Percentiles rank a stretch among this genome's conserved stretches.
phyloP scores from a whole-genome alignment of 2,329 filamentous ascomycete genomes.

The Exophiala spinifera region DNA sequence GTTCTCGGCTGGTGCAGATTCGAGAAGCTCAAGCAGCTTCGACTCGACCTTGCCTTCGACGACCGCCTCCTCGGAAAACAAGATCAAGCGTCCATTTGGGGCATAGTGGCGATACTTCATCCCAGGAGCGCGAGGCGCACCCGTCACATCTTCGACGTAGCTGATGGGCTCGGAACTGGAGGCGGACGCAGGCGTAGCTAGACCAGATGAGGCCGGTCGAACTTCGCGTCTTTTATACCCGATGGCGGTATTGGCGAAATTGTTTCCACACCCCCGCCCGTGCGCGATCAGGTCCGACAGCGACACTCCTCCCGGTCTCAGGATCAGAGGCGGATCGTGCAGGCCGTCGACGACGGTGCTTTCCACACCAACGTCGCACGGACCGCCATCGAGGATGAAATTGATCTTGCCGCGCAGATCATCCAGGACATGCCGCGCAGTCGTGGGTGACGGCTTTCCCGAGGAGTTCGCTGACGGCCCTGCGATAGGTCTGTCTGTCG shows the following conservation, averaged over 20 bases:
- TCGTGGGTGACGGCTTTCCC: slow-evolving; percentile 87
- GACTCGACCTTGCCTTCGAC: slow-evolving; percentile 6
- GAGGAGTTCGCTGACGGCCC: slow-evolving; percentile 93
- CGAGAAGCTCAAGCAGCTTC: slow-evolving; percentile 18
- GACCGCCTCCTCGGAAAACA: slow-evolving; percentile 55
- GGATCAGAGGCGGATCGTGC: slow-evolving; percentile 72
- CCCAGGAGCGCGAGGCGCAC: slow-evolving; percentile 75
- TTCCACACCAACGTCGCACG: slow-evolving; percentile 86
- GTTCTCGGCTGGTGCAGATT: slow-evolving; percentile 27
- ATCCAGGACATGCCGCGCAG: slow-evolving; percentile 81
- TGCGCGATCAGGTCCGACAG: slow-evolving; percentile 59
- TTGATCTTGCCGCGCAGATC: slow-evolving; percentile 80
- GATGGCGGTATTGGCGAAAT: slow-evolving; percentile 72
- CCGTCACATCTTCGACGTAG: slow-evolving; percentile 17
- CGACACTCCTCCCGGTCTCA: slow-evolving; percentile 83
- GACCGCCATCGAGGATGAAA: slow-evolving; percentile 82
- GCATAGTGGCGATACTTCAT: slow-evolving; percentile 99
- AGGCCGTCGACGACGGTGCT: slow-evolving; percentile 95
- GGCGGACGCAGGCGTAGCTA: slow-evolving; percentile 4
- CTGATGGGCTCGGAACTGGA: not conserved
- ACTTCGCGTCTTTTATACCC: slow-evolving; percentile 59
- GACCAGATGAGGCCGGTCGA: not conserved
- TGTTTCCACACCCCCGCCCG: slow-evolving; percentile 65
- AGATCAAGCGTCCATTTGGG: slow-evolving; percentile 77
- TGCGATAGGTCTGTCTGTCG: slow-evolving; percentile 74